A percentile compares a stretch with the other conserved stretches of the same genome.
Conservation (phyloP, 1,139 yeast species). For the Sugiyamaella novakii region DNA sequence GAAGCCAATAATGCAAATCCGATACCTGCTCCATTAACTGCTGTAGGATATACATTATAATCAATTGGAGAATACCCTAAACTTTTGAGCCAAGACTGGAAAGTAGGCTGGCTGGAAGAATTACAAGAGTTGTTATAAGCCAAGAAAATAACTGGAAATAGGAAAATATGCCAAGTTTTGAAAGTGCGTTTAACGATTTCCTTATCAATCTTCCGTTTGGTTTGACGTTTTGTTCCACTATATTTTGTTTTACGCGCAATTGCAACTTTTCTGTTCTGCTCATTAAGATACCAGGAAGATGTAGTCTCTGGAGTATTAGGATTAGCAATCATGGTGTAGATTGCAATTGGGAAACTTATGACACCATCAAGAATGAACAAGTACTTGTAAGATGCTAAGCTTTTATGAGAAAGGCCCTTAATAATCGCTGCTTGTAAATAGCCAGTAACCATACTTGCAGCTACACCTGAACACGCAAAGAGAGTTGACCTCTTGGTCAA, state of each 20-base stretch:
- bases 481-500: conserved; percentile 53
- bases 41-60: conserved; percentile 55
- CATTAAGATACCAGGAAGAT: conserved; percentile 45
- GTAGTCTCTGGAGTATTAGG: conserved; percentile 51
- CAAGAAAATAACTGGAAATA: conserved; percentile 53
- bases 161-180: conserved; percentile 53
- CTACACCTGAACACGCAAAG: conserved; percentile 50
- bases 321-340: conserved; percentile 47
- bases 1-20: conserved; percentile 47
- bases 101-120: conserved; percentile 52
- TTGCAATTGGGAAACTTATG: conserved; percentile 51
- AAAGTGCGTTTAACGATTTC: conserved; percentile 48
- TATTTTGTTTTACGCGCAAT: conserved; percentile 43
- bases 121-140: conserved; percentile 53
- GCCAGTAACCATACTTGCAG: conserved; percentile 52
- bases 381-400: conserved; percentile 51
- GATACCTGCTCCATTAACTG: conserved; percentile 51
- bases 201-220: conserved; percentile 39
- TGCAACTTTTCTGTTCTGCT: conserved; percentile 43
- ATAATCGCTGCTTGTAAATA: conserved; percentile 50
- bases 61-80: conserved; percentile 45
- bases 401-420: conserved; percentile 39
- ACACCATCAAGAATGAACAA: conserved; percentile 54
- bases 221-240: conserved; percentile 44
- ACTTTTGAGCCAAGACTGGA: conserved; percentile 58